Conservation (phyloP, 2,329 filamentous ascomycete genomes). For the Seiridium unicorne region DNA sequence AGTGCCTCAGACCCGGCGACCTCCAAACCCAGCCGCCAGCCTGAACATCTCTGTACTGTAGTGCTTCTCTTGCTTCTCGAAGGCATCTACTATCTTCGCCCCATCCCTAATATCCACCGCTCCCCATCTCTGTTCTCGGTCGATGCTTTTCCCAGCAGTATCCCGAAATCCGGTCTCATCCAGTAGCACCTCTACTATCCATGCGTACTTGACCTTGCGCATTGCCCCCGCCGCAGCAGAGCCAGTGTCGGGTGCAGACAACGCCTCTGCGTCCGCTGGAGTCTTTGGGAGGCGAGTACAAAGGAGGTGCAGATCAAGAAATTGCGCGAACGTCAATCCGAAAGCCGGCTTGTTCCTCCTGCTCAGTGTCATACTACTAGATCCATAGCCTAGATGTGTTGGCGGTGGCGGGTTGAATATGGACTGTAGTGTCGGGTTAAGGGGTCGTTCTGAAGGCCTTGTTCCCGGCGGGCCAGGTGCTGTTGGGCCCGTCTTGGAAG, state of each 20-base stretch:
- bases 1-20: slow-evolving; percentile 27
- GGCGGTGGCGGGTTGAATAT: slow-evolving; percentile 40
- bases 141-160: slow-evolving; percentile 13
- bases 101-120: slow-evolving; percentile 40
- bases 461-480: neutral
- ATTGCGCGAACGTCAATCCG: slow-evolving; percentile 52
- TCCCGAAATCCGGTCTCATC: slow-evolving; percentile 49
- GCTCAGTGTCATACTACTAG: slow-evolving; percentile 9
- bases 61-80: slow-evolving; percentile 20
- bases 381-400: slow-evolving; percentile 7
- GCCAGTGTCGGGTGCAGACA: slow-evolving; percentile 17
- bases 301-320: slow-evolving; percentile 55
- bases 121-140: slow-evolving; percentile 54
- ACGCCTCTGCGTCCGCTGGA: slow-evolving; percentile 36
- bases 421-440: slow-evolving; percentile 47
- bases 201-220: slow-evolving; percentile 27
- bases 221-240: slow-evolving; percentile 1
- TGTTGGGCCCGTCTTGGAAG: neutral
- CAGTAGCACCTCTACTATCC: slow-evolving; percentile 50
- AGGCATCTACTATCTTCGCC: slow-evolving; percentile 37
- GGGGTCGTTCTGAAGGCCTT: slow-evolving; percentile 13
- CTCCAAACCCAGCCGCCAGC: slow-evolving; percentile 33
- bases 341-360: slow-evolving; percentile 48
- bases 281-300: slow-evolving; percentile 42
- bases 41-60: slow-evolving; percentile 18